These are phyloP conservation scores for Xylaria intraflava DNA, from an alignment of 495 filamentous ascomycete species.

Conservation along the genomic window DNA sequence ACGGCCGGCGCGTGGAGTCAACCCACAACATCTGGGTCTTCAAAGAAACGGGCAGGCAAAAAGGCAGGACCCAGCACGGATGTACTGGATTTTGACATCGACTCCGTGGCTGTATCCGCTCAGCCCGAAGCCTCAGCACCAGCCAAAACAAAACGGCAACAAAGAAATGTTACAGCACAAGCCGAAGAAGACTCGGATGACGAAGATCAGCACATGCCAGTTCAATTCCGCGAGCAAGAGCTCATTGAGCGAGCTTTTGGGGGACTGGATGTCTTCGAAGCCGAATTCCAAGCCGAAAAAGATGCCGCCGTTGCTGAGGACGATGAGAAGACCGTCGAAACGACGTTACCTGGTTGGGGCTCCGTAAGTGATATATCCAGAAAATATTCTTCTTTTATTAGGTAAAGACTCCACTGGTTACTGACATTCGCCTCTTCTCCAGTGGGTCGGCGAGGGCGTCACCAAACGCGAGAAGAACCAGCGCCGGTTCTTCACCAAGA, in stretches of 20 bases:
- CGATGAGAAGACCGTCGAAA: slow-evolving; percentile 77
- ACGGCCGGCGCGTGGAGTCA: slow-evolving; percentile 26
- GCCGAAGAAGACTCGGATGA: slow-evolving; percentile 47
- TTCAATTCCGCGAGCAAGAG: slow-evolving; percentile 69
- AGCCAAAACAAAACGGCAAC: slow-evolving; percentile 18
- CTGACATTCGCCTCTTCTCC: neutral
- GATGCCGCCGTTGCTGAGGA: slow-evolving; percentile 64
- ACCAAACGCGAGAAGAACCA: slow-evolving; percentile 55
- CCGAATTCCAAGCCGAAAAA: slow-evolving; percentile 79
- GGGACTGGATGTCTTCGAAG: slow-evolving; percentile 71
- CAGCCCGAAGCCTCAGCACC: slow-evolving; percentile 9
- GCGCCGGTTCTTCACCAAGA: slow-evolving; percentile 56
- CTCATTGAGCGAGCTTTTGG: slow-evolving; percentile 83
- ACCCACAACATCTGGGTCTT: slow-evolving; percentile 10
- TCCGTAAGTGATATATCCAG: slow-evolving; percentile 5
- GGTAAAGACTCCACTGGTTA: neutral
- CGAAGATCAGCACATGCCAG: slow-evolving; percentile 48
- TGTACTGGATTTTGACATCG: slow-evolving; percentile 19
- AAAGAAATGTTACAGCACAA: slow-evolving; percentile 19
- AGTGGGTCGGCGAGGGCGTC: slow-evolving; percentile 72
- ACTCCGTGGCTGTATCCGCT: slow-evolving; percentile 24
- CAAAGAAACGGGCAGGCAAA: slow-evolving; percentile 23
- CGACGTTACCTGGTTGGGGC: slow-evolving; percentile 89
- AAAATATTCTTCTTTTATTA: slow-evolving; percentile 18
- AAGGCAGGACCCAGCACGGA: slow-evolving; percentile 18